phyloP scores from a whole-genome alignment of 352 stramenopile genomes.

The Globisporangium rhizosaccharum region DNA sequence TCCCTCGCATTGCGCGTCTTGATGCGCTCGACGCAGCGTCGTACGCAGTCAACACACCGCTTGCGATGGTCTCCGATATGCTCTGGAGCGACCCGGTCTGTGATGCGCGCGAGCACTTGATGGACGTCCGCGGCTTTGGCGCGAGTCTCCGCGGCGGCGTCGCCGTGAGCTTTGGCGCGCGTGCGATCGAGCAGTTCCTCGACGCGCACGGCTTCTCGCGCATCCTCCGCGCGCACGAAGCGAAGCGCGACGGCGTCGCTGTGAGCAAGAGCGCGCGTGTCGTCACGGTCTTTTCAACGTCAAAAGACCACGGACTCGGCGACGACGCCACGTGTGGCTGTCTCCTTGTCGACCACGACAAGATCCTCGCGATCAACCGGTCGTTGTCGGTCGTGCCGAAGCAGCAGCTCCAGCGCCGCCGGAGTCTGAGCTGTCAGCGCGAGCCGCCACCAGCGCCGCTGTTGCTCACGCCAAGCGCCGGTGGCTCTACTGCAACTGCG shows the following conservation, averaged over 20 bases:
- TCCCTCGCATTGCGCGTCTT: constrained; percentile 27
- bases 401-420: constrained; percentile 21
- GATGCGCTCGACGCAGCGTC: constrained; percentile 38
- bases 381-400: constrained; percentile 15
- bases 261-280: constrained; percentile 50
- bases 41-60: constrained; percentile 25
- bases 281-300: constrained; percentile 71
- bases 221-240: constrained; percentile 75
- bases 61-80: constrained; percentile 62
- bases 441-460: background rate
- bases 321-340: constrained; percentile 56
- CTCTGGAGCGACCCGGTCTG: constrained; percentile 46
- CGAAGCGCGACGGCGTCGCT: constrained; percentile 77
- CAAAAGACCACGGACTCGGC: constrained; percentile 62
- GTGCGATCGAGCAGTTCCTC: constrained; percentile 60
- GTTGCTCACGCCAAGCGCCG: no score
- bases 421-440: constrained; percentile 19
- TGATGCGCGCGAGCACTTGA: constrained; percentile 19
- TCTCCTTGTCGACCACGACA: constrained; percentile 59
- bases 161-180: constrained; percentile 69
- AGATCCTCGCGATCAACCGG: constrained; percentile 52
- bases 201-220: constrained; percentile 41
- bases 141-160: constrained; percentile 47
- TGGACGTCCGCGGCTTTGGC: constrained; percentile 57
- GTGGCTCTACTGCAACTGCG: background rate